Evolutionary conservation across 2,329 filamentous ascomycete genomes (phyloP), one percentile per base, ranked within the genome.

Genomic region (Claviceps spartinae): DNA sequence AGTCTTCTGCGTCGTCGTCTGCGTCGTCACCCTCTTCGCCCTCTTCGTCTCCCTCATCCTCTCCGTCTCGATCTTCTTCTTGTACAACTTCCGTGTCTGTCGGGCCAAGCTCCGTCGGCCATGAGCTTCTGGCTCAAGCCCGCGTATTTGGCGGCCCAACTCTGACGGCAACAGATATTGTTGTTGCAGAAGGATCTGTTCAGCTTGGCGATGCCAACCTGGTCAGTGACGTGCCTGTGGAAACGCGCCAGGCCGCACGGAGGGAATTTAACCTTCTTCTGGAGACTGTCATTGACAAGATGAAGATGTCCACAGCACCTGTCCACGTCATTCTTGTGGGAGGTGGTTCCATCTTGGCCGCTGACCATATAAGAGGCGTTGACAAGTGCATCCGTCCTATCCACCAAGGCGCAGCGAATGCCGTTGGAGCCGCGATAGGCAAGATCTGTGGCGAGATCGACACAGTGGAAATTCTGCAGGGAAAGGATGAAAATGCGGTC

Each of bases 351-450:
- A 67, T 81, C 0, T 61, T 81, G 2, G 72, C 74, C 2, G 70
- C 73, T 1, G 67, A 73, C 5, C 58, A 65, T 0, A 66, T 81
- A 6, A 63, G 67, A 1, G 76, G 76, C 0, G 77, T 78, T 0
- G 67, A 69, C 6, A 66, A 74, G 54, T 71, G 74, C 52, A 73
- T 76, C 7, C 65, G 70, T 4, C 78, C 78, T 1, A 69, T 72
- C 2, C 74, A 73, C 48, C 68, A 76, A 34, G 76, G 75, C 52
- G 76, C 75, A 0, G 78, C 78, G 3, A 82, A 82, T 60, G 78
- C 79, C 0, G 74, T 82, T 2, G 79, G 79, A 5, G 78, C 79
- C 1, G 79, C 79, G 0, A 78, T 79, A 36, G 75, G 75, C 2
- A 76, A 76, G 50, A 72, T 79, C 0, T 72, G 72, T 2, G 76